Evolutionary conservation across 345 rosid genomes (phyloP), one percentile per base, ranked within the genome.

Genomic region (Anacardium occidentale): DNA sequence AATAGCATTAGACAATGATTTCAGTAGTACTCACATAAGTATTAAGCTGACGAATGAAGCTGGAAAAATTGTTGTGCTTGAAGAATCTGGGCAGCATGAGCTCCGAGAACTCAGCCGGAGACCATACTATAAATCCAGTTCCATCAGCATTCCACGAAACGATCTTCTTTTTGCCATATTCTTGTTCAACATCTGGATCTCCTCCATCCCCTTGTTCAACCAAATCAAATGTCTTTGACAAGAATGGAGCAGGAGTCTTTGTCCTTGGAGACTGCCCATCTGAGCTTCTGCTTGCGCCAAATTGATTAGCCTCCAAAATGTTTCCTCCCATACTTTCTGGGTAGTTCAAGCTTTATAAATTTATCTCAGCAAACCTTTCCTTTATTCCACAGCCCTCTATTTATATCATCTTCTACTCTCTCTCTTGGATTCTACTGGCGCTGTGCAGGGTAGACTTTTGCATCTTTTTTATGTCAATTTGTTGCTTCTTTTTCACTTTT

Each of bases 31-130:
- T 77, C 45, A 88, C 93, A 63, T 88, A 88, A 71, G 93, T 88
- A 45, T 88, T 88, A 45, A 88, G 82, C 59, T 88, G 93, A 45
- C 93, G 86, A 66, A 88, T 83, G 84, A 86, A 88, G 77, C 93
- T 88, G 32, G 90, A 88, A 76, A 88, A 86, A 51, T 88, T 88
- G 78, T 83, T 88, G 79, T 88, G 93, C 90, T 88, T 88, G 89
- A 88, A 88, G 65, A 78, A 88, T 51, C 79, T 75, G 17, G 93
- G 93, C 73, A 88, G 78, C 65, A 77, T 75, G 32, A 75, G 71
- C 62, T 83, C 83, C 0, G 93, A 85, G 79, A 88, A 86, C 75
- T 88, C 93, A 1, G 84, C 86, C 11, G 90, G 90, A 26, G 79
- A 82, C 93, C 93, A 88, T 0, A 88, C 93, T 10, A 86, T 85